These are phyloP conservation scores for Pistacia integerrima DNA, from an alignment of 345 rosid genomes.

Conservation along the genomic window DNA sequence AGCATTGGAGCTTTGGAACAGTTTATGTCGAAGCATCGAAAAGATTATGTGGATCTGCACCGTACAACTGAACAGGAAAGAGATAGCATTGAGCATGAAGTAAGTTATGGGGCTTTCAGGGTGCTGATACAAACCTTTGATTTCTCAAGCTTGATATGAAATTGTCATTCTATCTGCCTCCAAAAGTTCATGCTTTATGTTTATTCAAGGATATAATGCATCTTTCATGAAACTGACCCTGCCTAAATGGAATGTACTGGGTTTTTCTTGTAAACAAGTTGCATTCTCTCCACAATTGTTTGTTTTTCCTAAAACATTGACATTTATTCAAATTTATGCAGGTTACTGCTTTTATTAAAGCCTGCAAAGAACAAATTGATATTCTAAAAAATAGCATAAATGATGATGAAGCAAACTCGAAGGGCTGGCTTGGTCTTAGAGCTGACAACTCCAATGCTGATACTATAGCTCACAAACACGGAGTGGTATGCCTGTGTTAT, in stretches of 20 bases:
- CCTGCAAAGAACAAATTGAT: conserved; percentile 89
- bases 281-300: not conserved
- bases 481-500: conserved; percentile 69
- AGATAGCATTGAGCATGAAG: conserved; percentile 94
- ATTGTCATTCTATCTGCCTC: not conserved
- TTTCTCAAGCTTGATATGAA: no score
- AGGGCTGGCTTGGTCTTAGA: conserved; percentile 77
- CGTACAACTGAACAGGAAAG: conserved; percentile 85
- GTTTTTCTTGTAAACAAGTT: not conserved
- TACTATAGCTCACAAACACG: conserved; percentile 89
- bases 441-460: conserved; percentile 65
- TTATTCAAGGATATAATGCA: not conserved
- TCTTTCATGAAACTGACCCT: not conserved
- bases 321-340: conserved; percentile 26
- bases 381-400: conserved; percentile 69
- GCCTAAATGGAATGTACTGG: not conserved
- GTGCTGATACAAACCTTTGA: no score
- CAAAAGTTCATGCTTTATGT: not conserved
- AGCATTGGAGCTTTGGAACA: conserved; percentile 74
- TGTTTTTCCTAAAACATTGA: conserved; percentile 1
- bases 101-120: conserved; percentile 33
- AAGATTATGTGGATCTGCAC: conserved; percentile 82
- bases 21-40: conserved; percentile 74
- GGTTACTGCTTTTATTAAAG: conserved; percentile 81
- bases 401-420: conserved; percentile 68